Base-by-base conservation (phyloP, 768 basidiomycete species). In the Pleurotus eryngii region DNA sequence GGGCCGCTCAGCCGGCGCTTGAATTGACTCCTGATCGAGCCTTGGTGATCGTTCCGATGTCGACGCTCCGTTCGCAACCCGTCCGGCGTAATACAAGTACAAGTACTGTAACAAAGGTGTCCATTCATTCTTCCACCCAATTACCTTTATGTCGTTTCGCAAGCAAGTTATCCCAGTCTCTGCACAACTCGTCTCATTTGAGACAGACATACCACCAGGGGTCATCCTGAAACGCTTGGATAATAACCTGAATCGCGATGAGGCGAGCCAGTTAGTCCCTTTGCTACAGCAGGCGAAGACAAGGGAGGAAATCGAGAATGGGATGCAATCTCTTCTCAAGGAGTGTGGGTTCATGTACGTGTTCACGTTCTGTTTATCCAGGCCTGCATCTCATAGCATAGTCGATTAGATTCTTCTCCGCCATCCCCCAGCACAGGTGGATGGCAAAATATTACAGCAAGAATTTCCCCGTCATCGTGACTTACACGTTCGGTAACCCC, bases 401-500 rank as follows among this genome's bases (percentile, higher is more conserved):
- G 39, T 14, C 43, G 14, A 8, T 45, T 46, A 82, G 81, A 17
- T 77, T 76, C 39, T 81, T 81, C 64, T 57, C 66, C 24, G 71
- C 77, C 53, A 57, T 73, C 30, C 65, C 66, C 24, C 75, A 77
- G 56, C 59, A 71, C 27, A 60, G 49, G n/a, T 75, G 78, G 70
- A 48, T 80, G 46, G 67, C 70, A 46, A 61, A 64, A 27, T 74
- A 70, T 61, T 57, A 63, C 35, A 64, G 60, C 30, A 43, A 53
- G 17, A 56, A 47, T 14, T 66, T 69, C 42, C 74, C 75, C 18
- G 62, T 61, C 27, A 67, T 74, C 1, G 61, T 71, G 42, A 63
- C 77, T 11, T 84, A 84, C 66, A 74, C 70, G 26, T 69, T 81
- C 56, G 81, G 81, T 15, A 82, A 82, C 65, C 82, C 82, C 2